These are phyloP conservation scores for Populus euphratica DNA, from an alignment of 345 rosid genomes.

Conservation along the genomic window DNA sequence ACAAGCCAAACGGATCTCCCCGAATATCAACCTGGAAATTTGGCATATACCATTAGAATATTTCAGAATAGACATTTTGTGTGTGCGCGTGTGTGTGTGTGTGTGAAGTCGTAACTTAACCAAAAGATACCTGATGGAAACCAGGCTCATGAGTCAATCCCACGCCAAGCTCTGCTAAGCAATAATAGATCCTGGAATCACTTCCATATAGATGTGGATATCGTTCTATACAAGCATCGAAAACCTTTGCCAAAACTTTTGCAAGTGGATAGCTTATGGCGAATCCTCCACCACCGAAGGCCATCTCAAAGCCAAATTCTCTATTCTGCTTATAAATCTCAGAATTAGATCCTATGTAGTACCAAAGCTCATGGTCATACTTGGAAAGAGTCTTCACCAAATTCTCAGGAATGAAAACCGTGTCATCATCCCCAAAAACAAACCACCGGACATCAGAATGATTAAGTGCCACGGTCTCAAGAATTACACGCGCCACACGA, in stretches of 20 bases:
- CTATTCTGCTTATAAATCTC: constrained; percentile 62
- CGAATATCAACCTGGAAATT: constrained; percentile 59
- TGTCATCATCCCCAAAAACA: constrained; percentile 85
- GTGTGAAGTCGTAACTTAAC: too few species aligned
- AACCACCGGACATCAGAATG: constrained; percentile 69
- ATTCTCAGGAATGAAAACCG: constrained; percentile 61
- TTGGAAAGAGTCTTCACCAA: constrained; percentile 68
- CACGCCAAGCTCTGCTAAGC: constrained; percentile 83
- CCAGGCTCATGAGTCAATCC: constrained; percentile 72
- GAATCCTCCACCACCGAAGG: constrained; percentile 77
- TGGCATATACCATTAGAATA: not conserved
- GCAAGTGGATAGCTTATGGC: constrained; percentile 80
- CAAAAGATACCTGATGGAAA: constrained; percentile 73
- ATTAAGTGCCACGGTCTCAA: constrained; percentile 52
- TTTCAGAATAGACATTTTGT: not conserved
- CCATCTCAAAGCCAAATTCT: constrained; percentile 58
- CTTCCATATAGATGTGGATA: constrained; percentile 85
- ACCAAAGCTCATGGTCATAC: constrained; percentile 71
- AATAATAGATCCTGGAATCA: constrained; percentile 62
- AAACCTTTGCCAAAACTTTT: constrained; percentile 52
- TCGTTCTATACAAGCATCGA: constrained; percentile 76
- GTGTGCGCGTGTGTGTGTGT: too few species aligned
- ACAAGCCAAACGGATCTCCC: constrained; percentile 65
- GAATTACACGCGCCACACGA: constrained; percentile 62
- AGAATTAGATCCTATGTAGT: constrained; percentile 71